Conservation (phyloP, 176 grass and related monocot species). For the Guadua angustifolia region DNA sequence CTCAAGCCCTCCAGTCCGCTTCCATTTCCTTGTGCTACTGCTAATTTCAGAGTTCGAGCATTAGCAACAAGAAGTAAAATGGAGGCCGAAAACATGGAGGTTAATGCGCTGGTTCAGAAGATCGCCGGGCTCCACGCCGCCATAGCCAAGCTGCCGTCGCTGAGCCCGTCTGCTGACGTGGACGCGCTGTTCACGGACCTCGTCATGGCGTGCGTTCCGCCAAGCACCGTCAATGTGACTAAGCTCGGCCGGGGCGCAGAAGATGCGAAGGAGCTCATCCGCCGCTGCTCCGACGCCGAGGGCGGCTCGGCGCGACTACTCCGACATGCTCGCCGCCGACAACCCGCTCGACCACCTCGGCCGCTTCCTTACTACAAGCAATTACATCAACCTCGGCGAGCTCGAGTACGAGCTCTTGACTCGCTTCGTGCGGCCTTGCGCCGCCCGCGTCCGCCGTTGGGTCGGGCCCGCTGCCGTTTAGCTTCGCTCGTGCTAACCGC, state of each 20-base stretch:
- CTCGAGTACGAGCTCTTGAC: slow-evolving; percentile 70
- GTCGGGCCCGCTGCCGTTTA: slow-evolving; percentile 64
- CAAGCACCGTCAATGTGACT: slow-evolving; percentile 63
- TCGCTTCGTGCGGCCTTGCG: slow-evolving; percentile 34
- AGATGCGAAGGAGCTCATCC: slow-evolving; percentile 67
- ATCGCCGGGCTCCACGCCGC: slow-evolving; percentile 53
- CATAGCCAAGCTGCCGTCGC: slow-evolving; percentile 56
- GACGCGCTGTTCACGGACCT: slow-evolving; percentile 75
- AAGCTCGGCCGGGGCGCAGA: slow-evolving; percentile 52
- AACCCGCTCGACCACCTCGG: slow-evolving; percentile 74
- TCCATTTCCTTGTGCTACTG: not conserved
- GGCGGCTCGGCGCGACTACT: slow-evolving; percentile 69
- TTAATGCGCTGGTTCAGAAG: slow-evolving; percentile 55
- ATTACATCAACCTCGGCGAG: slow-evolving; percentile 78
- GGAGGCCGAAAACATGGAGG: slow-evolving; percentile 48
- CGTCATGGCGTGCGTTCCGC: slow-evolving; percentile 70
- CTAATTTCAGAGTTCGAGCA: not conserved
- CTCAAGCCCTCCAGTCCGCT: not conserved
- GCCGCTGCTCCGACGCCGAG: slow-evolving; percentile 68
- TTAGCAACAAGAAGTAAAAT: slow-evolving; percentile 25
- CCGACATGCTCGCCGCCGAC: slow-evolving; percentile 63
- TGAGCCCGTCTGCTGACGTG: slow-evolving; percentile 61
- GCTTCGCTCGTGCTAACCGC: slow-evolving; percentile 60
- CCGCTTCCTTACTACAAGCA: slow-evolving; percentile 80
- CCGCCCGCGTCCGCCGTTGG: slow-evolving; percentile 59